Percentiles rank a stretch among this genome's conserved stretches.
Conservation (phyloP, 225 moss, liverwort and hornwort species). For the Marchantia paleacea region DNA sequence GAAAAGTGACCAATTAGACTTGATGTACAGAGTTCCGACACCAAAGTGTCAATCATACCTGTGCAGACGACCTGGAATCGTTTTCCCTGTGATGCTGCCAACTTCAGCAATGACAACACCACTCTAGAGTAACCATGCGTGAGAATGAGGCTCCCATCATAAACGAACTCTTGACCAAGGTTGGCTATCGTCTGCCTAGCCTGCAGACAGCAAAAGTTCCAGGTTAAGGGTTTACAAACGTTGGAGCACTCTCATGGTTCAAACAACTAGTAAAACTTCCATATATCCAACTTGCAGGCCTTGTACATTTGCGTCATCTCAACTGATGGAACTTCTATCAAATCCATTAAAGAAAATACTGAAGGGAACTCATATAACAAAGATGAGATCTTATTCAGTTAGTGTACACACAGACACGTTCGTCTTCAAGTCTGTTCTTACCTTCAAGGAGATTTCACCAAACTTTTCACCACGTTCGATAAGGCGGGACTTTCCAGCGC, state of each 20-base stretch:
- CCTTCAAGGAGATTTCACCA: conserved; percentile 81
- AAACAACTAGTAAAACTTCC: too few species aligned
- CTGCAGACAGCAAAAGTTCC: conserved; percentile 35
- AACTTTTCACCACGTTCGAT: conserved; percentile 82
- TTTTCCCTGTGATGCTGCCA: conserved; percentile 67
- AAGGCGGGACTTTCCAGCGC: conserved; percentile 69
- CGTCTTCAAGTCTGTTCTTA: conserved; percentile 16
- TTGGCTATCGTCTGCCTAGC: conserved; percentile 76
- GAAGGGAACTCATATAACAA: too few species aligned
- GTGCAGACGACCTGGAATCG: conserved; percentile 67
- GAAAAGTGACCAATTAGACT: too few species aligned
- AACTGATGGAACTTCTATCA: too few species aligned
- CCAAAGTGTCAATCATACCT: conserved; percentile 32
- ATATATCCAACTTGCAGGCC: too few species aligned
- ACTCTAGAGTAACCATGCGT: conserved; percentile 82
- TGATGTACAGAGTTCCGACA: too few species aligned
- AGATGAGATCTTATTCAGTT: too few species aligned
- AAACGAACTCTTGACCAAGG: conserved; percentile 72
- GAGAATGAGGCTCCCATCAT: conserved; percentile 61
- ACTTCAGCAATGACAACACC: conserved; percentile 62
- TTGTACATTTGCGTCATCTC: too few species aligned
- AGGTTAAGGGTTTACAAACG: neutral
- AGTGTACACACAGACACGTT: too few species aligned
- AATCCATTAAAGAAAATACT: too few species aligned
- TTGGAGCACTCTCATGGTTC: too few species aligned